Percentiles rank a stretch among this genome's conserved stretches.
Evolutionary conservation across 2,329 filamentous ascomycete genomes (phyloP).

Genomic region (Phialophora expanda): DNA sequence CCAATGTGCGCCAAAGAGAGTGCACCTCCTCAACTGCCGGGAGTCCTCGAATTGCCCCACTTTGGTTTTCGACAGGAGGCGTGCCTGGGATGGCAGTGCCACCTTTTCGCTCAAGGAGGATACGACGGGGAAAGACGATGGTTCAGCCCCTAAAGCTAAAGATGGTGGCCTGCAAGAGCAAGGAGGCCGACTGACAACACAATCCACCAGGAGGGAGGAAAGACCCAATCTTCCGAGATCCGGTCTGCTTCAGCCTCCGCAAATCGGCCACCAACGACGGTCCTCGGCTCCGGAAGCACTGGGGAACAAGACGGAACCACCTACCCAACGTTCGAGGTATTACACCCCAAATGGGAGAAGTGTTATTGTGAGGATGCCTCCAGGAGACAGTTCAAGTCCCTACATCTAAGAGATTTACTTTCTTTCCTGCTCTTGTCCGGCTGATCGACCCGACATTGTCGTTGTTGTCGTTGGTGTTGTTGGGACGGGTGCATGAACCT

Average conservation of each 20-base stretch:
- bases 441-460: no score
- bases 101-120: slow-evolving; percentile 9
- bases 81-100: neutral
- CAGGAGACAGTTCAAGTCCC: neutral
- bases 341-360: slow-evolving; percentile 1
- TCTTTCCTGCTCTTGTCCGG: no score
- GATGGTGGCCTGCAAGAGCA: slow-evolving; percentile 6
- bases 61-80: slow-evolving; percentile 4
- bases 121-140: slow-evolving; percentile 6
- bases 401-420: no score
- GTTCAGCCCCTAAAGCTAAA: neutral
- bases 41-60: slow-evolving; percentile 1
- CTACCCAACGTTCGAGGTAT: slow-evolving; percentile 5
- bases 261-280: slow-evolving; percentile 22
- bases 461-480: no score
- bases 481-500: no score
- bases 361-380: slow-evolving; percentile 19
- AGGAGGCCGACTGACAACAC: slow-evolving; percentile 8
- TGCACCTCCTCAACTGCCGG: slow-evolving; percentile 22
- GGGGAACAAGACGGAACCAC: slow-evolving; percentile 10
- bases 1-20: slow-evolving; percentile 22
- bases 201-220: slow-evolving; percentile 11
- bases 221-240: slow-evolving; percentile 8
- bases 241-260: slow-evolving; percentile 20
- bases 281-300: slow-evolving; percentile 24